phyloP scores from a whole-genome alignment of 2,329 filamentous ascomycete species.

The Colletotrichum endophyticum region DNA sequence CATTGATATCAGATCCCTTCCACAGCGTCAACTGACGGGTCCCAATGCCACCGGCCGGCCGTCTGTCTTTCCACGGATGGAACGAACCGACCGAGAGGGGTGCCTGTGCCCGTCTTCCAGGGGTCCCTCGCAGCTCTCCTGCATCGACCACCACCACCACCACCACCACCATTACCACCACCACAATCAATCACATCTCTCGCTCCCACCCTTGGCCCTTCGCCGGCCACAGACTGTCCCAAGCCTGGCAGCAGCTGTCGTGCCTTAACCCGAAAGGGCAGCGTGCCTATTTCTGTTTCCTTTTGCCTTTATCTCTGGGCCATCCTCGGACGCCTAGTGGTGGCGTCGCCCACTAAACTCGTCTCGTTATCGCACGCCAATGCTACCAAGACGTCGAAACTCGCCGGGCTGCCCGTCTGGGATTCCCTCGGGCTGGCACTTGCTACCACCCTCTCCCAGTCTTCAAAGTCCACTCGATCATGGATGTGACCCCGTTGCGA shows the following conservation, averaged over 20 bases:
- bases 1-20: not conserved
- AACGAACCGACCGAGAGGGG: conserved; percentile 15
- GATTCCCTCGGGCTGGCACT: not conserved
- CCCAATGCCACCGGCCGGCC: not conserved
- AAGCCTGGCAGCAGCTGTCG: not conserved
- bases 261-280: conserved; percentile 7
- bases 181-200: not conserved
- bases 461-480: not conserved
- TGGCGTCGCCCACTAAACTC: conserved; percentile 16
- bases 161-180: not conserved
- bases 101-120: not conserved
- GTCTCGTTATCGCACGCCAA: conserved; percentile 18
- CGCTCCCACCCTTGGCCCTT: not conserved
- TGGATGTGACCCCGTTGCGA: not conserved
- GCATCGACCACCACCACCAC: not conserved
- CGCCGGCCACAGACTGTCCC: not conserved
- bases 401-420: conserved; percentile 9
- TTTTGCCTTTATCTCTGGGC: conserved; percentile 19
- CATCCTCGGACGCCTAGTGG: conserved; percentile 13
- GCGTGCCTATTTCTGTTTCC: conserved; percentile 10
- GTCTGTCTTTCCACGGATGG: conserved; percentile 7
- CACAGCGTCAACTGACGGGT: not conserved
- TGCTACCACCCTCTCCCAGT: not conserved
- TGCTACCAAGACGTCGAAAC: conserved; percentile 11
- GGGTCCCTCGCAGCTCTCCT: conserved; percentile 18